These are phyloP conservation scores for Xylaria palmicola DNA, from an alignment of 495 filamentous ascomycete species.

Conservation along the genomic window DNA sequence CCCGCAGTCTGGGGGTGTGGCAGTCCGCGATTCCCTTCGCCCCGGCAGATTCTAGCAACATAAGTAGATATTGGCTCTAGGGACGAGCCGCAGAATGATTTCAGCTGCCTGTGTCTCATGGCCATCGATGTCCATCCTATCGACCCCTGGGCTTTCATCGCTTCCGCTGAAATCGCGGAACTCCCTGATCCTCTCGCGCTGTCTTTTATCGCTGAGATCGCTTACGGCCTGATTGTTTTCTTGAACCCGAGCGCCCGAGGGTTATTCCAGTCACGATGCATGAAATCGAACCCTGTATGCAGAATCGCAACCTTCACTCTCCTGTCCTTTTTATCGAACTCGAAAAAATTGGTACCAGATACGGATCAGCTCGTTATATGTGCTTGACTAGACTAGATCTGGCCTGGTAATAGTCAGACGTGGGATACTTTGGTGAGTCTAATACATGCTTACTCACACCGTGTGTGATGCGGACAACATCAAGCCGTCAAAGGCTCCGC, in stretches of 20 bases:
- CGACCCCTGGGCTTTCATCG: not conserved
- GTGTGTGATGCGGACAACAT: not conserved
- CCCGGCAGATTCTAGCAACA: not conserved
- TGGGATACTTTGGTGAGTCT: not conserved
- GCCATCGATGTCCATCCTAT: not conserved
- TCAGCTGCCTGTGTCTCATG: not conserved
- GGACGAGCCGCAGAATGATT: not conserved
- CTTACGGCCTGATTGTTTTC: not conserved
- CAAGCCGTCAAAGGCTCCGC: not conserved
- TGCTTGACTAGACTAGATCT: not conserved
- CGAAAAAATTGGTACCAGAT: not conserved
- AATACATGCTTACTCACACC: not conserved
- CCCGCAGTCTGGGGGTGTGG: not conserved
- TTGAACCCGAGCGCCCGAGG: not conserved
- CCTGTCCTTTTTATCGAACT: not conserved
- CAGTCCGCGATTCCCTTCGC: not conserved
- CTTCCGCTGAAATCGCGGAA: not conserved
- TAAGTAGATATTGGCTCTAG: not conserved
- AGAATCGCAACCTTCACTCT: slow-evolving; percentile 2
- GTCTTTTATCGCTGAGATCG: not conserved
- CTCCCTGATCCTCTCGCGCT: not conserved
- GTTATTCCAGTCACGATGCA: not conserved
- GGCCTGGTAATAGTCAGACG: not conserved
- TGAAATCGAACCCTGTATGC: not conserved
- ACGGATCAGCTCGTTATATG: not conserved